Percentiles rank a stretch among this genome's conserved stretches.
These are phyloP conservation scores for Colletotrichum destructivum DNA, from an alignment of 2,329 filamentous ascomycete species.

Conservation along the genomic window DNA sequence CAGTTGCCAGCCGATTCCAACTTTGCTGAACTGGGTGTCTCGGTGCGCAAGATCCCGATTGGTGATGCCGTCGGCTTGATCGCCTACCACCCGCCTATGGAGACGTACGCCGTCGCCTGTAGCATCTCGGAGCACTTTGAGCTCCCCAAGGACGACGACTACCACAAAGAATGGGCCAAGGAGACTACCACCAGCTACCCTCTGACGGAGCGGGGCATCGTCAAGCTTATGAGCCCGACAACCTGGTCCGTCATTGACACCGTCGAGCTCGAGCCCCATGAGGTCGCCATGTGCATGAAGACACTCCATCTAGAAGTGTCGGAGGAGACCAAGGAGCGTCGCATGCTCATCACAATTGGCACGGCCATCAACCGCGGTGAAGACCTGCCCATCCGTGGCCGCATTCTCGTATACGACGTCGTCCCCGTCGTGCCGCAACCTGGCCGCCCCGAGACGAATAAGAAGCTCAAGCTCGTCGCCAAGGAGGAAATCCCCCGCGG, in stretches of 20 bases:
- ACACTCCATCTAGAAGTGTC: slow-evolving; percentile 90
- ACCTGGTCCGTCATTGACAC: slow-evolving; percentile 86
- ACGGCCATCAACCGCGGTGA: slow-evolving; percentile 91
- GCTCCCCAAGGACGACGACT: slow-evolving; percentile 87
- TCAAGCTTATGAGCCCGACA: slow-evolving; percentile 84
- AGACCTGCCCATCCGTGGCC: slow-evolving; percentile 87
- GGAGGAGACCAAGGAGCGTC: slow-evolving; percentile 89
- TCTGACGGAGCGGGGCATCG: slow-evolving; percentile 76
- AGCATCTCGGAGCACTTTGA: slow-evolving; percentile 80
- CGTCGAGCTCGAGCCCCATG: slow-evolving; percentile 79
- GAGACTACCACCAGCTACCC: slow-evolving; percentile 79
- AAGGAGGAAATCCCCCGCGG: slow-evolving; percentile 94
- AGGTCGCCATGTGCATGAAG: slow-evolving; percentile 86
- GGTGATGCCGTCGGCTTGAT: slow-evolving; percentile 80
- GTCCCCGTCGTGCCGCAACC: slow-evolving; percentile 93
- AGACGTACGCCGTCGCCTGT: slow-evolving; percentile 84
- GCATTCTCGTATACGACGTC: slow-evolving; percentile 92
- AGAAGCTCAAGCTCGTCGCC: slow-evolving; percentile 86
- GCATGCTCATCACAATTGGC: slow-evolving; percentile 86
- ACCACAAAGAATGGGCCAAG: slow-evolving; percentile 84
- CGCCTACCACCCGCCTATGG: slow-evolving; percentile 81
- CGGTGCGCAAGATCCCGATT: slow-evolving; percentile 79
- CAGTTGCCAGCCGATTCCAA: slow-evolving; percentile 78
- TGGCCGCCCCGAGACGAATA: slow-evolving; percentile 86
- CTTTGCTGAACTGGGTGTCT: slow-evolving; percentile 82